These are phyloP conservation scores for Kurtzmaniella quercitrusa DNA, from an alignment of 1,139 yeast species.

Conservation along the genomic window DNA sequence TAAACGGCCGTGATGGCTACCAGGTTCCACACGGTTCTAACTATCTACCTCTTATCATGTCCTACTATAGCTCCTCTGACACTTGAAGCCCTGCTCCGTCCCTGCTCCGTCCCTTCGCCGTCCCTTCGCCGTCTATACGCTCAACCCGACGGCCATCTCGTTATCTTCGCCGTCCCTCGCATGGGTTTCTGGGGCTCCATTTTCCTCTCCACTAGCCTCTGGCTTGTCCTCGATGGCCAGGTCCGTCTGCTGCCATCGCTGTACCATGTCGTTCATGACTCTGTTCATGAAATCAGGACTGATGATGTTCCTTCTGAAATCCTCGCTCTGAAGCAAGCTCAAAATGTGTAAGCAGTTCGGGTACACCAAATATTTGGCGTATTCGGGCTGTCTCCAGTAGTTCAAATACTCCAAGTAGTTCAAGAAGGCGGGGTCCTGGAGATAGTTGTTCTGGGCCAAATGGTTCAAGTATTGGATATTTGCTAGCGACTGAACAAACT, in stretches of 20 bases:
- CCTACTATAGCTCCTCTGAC: too few species aligned
- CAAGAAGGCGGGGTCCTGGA: slow-evolving; percentile 57
- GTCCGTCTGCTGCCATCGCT: slow-evolving; percentile 51
- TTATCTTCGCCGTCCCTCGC: neutral
- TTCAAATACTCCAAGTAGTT: slow-evolving; percentile 63
- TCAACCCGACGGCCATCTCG: neutral
- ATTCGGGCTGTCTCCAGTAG: slow-evolving; percentile 70
- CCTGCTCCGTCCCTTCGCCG: neutral
- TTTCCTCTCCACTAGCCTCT: neutral
- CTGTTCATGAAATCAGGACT: slow-evolving; percentile 57
- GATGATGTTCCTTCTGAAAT: slow-evolving; percentile 50
- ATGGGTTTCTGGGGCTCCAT: too few species aligned
- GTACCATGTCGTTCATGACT: slow-evolving; percentile 73
- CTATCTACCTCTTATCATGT: too few species aligned
- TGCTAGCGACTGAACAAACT: slow-evolving; percentile 78
- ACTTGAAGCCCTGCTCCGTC: too few species aligned
- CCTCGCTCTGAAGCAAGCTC: slow-evolving; percentile 52
- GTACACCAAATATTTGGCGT: slow-evolving; percentile 62
- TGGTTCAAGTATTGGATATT: slow-evolving; percentile 73
- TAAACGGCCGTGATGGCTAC: too few species aligned
- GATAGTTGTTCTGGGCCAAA: slow-evolving; percentile 68
- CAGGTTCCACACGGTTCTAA: too few species aligned
- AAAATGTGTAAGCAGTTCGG: slow-evolving; percentile 71
- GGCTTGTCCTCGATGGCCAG: slow-evolving; percentile 3
- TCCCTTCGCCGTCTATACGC: neutral